Evolutionary conservation across 2,329 filamentous ascomycete genomes (phyloP), one percentile per base, ranked within the genome.

Genomic region (Diaporthe vexans): DNA sequence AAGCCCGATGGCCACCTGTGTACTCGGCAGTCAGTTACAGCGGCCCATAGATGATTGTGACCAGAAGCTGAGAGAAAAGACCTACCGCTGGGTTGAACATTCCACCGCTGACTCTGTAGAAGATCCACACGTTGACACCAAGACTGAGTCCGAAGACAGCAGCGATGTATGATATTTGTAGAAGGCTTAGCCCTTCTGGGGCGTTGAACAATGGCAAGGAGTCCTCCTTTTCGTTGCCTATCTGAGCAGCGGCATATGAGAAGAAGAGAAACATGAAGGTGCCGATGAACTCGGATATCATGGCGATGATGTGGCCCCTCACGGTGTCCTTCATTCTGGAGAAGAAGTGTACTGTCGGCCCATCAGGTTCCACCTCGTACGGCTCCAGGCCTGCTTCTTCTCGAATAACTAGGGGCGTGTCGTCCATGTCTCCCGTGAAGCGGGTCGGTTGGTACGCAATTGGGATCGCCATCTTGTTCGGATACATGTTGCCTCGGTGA

Each of bases 91-190:
- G 87, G 77, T 88, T 88, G 74, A 88, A 88, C 80, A 87, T 84
- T 67, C 86, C 86, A 51, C 86, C 86, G 4, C 85, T 88, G 33
- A 91, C 84, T 54, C 89, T 85, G 77, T 85, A 91, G 78, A 90
- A 91, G 33, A 88, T 84, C 88, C 88, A 90, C 9, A 89, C 88
- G 68, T 88, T 90, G 67, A 88, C 85, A 0, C 86, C 83, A n/a
- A 91, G 78, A 3, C 87, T 85, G 17, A 87, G 80, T 19, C 88
- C 88, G 70, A 90, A 90, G 40, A 84, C 82, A 0, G 86, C 77
- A 48, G 87, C 85, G 75, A 90, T 86, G 78, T 87, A 89, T 5
- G 76, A 75, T 21, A 75, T 77, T 74, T 40, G 78, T 74, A 73
- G 77, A 70, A 72, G 76, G 59, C 71, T 78, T 69, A 67, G 72